Conservation (phyloP, 2,329 filamentous ascomycete genomes). For the Sclerotinia borealis region DNA sequence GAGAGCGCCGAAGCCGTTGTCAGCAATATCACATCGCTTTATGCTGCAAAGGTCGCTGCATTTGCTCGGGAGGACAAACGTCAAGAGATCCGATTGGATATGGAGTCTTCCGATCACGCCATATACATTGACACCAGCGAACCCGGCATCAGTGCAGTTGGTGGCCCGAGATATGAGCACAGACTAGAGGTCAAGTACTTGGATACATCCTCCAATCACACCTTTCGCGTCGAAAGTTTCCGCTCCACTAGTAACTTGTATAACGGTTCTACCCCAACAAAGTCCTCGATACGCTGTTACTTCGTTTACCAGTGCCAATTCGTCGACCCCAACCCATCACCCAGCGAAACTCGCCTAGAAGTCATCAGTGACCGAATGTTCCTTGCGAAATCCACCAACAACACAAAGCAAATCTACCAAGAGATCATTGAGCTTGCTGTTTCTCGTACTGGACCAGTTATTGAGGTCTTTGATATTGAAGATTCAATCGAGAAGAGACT, state of each 20-base stretch:
- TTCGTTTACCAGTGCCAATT: slow-evolving; percentile 98
- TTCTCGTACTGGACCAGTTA: slow-evolving; percentile 81
- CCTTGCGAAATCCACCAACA: slow-evolving; percentile 88
- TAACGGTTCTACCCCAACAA: slow-evolving; percentile 56
- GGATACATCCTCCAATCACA: slow-evolving; percentile 63
- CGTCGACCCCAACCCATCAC: slow-evolving; percentile 64
- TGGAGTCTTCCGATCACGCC: slow-evolving; percentile 89
- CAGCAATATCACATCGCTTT: slow-evolving; percentile 91
- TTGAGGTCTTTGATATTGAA: slow-evolving; percentile 96
- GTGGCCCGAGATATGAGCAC: slow-evolving; percentile 87
- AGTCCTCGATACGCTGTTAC: slow-evolving; percentile 89
- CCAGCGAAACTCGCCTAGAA: slow-evolving; percentile 81
- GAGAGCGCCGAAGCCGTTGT: slow-evolving; percentile 82
- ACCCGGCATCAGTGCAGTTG: slow-evolving; percentile 69
- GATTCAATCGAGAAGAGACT: slow-evolving; percentile 86
- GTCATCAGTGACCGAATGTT: slow-evolving; percentile 91
- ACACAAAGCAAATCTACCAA: slow-evolving; percentile 94
- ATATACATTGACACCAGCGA: slow-evolving; percentile 98
- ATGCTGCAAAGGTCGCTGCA: slow-evolving; percentile 92
- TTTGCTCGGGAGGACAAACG: slow-evolving; percentile 89
- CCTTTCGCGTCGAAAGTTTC: slow-evolving; percentile 96
- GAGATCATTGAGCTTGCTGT: slow-evolving; percentile 86
- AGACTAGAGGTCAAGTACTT: slow-evolving; percentile 94
- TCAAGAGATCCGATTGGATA: slow-evolving; percentile 90
- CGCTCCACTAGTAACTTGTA: slow-evolving; percentile 72